A percentile compares a stretch with the other conserved stretches of the same genome.
Evolutionary conservation across 1,284 basidiomycete genomes (phyloP).

Genomic region (Ganoderma lingzhi): DNA sequence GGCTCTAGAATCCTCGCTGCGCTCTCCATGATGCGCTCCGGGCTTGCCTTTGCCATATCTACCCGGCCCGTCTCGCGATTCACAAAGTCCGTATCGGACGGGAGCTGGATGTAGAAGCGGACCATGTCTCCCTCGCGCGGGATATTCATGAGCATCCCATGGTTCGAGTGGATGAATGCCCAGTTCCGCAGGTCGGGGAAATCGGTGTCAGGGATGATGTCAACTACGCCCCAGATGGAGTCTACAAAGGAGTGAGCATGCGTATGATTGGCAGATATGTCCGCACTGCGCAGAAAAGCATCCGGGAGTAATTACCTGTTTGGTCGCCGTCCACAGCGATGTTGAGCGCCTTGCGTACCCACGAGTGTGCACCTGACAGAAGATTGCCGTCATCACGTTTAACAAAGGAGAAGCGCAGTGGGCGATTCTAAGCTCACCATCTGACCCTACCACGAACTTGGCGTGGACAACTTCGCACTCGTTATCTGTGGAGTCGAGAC

Average conservation of each 20-base stretch:
- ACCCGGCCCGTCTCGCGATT: constrained; percentile 61
- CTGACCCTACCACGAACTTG: constrained; percentile 63
- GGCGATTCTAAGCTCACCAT: constrained; percentile 45
- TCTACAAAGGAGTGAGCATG: constrained; percentile 45
- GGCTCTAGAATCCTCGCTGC: constrained; percentile 75
- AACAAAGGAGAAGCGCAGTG: neutral
- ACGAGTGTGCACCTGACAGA: constrained; percentile 73
- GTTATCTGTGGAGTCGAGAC: constrained; percentile 38
- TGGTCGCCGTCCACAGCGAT: constrained; percentile 84
- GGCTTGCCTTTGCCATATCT: constrained; percentile 66
- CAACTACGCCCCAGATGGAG: constrained; percentile 83
- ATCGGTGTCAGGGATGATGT: constrained; percentile 73
- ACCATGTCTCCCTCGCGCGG: constrained; percentile 79
- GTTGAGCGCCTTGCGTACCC: constrained; percentile 75
- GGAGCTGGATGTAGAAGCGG: constrained; percentile 82
- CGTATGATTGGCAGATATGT: neutral
- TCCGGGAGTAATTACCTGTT: constrained; percentile 50
- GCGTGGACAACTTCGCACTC: constrained; percentile 56
- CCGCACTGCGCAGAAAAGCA: neutral
- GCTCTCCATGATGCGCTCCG: constrained; percentile 69
- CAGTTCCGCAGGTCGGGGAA: constrained; percentile 86
- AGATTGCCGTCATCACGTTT: neutral
- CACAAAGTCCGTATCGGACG: constrained; percentile 60
- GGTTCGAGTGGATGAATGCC: constrained; percentile 65
- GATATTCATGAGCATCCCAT: constrained; percentile 73